Evolutionary conservation across 495 filamentous ascomycete genomes (phyloP), one percentile per base, ranked within the genome.

Genomic region (Daldinia concentrica): DNA sequence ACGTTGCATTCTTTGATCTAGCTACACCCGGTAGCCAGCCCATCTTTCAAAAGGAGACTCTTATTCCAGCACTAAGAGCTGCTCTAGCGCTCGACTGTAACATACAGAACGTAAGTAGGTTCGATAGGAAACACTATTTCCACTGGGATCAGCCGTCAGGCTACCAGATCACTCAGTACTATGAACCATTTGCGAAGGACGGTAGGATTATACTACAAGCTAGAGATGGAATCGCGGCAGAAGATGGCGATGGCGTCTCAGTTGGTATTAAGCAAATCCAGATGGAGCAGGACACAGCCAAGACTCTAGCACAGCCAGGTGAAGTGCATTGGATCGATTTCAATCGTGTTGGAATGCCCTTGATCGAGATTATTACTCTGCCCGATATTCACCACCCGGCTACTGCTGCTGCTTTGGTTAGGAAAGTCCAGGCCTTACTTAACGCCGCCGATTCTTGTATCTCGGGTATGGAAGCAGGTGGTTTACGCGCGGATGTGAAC

Each of bases 91-190:
- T 99, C 34, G 86, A 89, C 51, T 98, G 95, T 80, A 78, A 89
- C 0, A 87, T 98, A 55, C 89, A 94, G 75, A 84, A 79, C 1
- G 84, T 85, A 52, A 96, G 93, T 75, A 86, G 86, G 34, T 99
- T 96, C 79, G 95, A 99, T 80, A 86, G 95, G 56, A 99, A 99
- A 78, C 95, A 99, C 75, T 99, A 99, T 78, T 98, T 98, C 80
- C 96, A 98, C 81, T 95, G 94, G 86, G 95, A 99, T 79, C 95
- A 99, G 77, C 95, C 96, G 6, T 84, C 90, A 0, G 95, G 95
- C 0, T 99, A 98, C 79, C 95, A 99, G 79, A 95, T 99, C 62
- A 99, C 95, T 6, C 96, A 99, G 75, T 98, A 94, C 80, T 97
- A 88, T 73, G 86, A 93, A 71, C 94, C 95, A 0, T 94, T 98